These are phyloP conservation scores for Cercospora sp. DNA, from an alignment of 2,329 filamentous ascomycete genomes.

Conservation along the genomic window DNA sequence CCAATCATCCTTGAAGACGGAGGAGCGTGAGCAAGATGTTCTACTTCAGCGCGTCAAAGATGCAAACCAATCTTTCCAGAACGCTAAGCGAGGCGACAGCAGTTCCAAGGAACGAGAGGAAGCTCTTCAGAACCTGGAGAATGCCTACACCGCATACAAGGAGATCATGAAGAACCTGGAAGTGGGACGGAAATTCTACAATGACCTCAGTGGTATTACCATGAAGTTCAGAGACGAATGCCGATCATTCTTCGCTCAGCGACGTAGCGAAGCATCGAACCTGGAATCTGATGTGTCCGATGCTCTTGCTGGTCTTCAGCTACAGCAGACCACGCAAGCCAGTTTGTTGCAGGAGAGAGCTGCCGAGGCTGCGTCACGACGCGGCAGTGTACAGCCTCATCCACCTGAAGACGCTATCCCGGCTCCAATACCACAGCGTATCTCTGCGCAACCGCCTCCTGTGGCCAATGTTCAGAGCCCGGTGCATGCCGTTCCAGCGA, in stretches of 20 bases:
- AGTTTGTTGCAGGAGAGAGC: slow-evolving; percentile 43
- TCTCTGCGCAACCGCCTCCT: slow-evolving; percentile 39
- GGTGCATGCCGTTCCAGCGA: slow-evolving; percentile 11
- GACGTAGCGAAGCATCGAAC: slow-evolving; percentile 76
- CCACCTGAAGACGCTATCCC: slow-evolving; percentile 48
- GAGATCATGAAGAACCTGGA: slow-evolving; percentile 92
- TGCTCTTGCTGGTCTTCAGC: slow-evolving; percentile 60
- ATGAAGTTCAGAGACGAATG: slow-evolving; percentile 80
- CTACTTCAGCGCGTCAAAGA: slow-evolving; percentile 69
- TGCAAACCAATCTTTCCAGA: slow-evolving; percentile 75
- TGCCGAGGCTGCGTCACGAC: slow-evolving; percentile 25
- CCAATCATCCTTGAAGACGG: slow-evolving; percentile 65
- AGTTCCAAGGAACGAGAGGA: slow-evolving; percentile 75
- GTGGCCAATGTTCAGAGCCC: slow-evolving; percentile 32
- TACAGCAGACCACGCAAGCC: slow-evolving; percentile 48
- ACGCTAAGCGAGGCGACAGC: slow-evolving; percentile 67
- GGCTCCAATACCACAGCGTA: slow-evolving; percentile 51
- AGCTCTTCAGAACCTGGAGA: slow-evolving; percentile 83
- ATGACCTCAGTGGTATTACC: slow-evolving; percentile 87
- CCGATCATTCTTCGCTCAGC: slow-evolving; percentile 74
- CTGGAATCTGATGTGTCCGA: slow-evolving; percentile 68
- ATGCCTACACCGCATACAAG: slow-evolving; percentile 93
- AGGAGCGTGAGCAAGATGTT: slow-evolving; percentile 77
- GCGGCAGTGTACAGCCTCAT: slow-evolving; percentile 28
- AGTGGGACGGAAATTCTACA: slow-evolving; percentile 92